These are phyloP conservation scores for Paulownia fortunei DNA, from an alignment of 257 asterid species.

Conservation along the genomic window DNA sequence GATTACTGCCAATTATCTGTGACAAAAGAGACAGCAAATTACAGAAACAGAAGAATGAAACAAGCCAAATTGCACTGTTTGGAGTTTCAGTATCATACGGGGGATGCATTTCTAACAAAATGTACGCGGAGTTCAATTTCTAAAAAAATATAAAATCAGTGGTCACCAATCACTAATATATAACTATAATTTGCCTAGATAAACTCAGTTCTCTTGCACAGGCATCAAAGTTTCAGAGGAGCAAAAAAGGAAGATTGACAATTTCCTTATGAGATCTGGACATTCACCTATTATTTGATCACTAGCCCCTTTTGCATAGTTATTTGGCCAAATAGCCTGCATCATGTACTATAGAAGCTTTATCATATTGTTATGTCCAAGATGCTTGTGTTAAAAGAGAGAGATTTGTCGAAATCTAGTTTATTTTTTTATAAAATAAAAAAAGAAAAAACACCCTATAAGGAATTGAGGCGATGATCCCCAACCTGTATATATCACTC, in stretches of 20 bases:
- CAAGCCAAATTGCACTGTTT: neutral
- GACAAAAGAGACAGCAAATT: slow-evolving; percentile 7
- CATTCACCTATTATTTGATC: neutral
- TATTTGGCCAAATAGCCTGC: neutral
- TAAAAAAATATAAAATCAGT: neutral
- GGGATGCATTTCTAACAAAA: neutral
- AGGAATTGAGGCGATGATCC: no score
- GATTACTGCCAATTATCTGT: slow-evolving; percentile 82
- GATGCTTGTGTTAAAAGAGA: no score
- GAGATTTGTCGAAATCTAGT: no score
- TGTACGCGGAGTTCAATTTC: neutral
- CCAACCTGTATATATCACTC: no score
- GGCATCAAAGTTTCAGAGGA: neutral
- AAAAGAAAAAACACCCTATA: no score
- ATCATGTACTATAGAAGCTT: neutral
- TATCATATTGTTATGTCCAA: no score
- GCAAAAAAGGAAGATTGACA: neutral
- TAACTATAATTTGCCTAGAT: neutral
- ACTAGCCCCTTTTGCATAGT: neutral
- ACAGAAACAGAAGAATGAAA: neutral
- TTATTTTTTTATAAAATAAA: no score
- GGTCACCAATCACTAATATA: neutral
- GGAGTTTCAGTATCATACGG: neutral
- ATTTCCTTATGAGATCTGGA: neutral
- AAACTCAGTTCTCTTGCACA: neutral